A percentile compares a stretch with the other conserved stretches of the same genome.
Conservation (phyloP, 441 rosid genomes). For the Capsella rubella region DNA sequence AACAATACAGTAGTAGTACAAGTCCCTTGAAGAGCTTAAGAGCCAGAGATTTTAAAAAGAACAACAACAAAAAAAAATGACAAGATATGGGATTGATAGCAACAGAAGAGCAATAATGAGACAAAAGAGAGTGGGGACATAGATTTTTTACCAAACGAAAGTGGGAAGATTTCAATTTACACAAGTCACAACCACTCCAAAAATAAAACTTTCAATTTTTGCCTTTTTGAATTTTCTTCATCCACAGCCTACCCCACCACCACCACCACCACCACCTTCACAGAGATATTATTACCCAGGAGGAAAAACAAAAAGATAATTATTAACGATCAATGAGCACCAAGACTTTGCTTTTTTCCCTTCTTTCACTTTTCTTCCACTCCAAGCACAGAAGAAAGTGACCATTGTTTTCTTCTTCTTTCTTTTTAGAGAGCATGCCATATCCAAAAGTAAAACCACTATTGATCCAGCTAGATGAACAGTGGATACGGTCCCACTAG, state of each 20-base stretch:
- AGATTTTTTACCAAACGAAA: conserved; percentile 31
- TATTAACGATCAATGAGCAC: conserved; percentile 32
- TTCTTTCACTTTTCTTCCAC: conserved; percentile 40
- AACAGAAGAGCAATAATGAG: conserved; percentile 43
- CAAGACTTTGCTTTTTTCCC: conserved; percentile 31
- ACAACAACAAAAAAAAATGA: background rate
- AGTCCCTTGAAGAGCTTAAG: conserved; percentile 32
- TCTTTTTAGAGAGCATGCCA: conserved; percentile 40
- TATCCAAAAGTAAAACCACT: conserved; percentile 43
- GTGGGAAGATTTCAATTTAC: conserved; percentile 30
- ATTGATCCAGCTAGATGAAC: conserved; percentile 42
- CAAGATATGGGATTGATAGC: conserved; percentile 24
- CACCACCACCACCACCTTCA: conserved; percentile 37
- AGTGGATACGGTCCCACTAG: conserved; percentile 43
- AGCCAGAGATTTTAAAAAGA: conserved; percentile 4
- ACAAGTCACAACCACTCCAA: conserved; percentile 36
- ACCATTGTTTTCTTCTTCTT: conserved; percentile 5
- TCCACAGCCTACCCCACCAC: conserved; percentile 35
- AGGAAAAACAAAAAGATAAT: background rate
- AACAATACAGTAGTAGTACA: conserved; percentile 28
- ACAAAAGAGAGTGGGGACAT: conserved; percentile 41
- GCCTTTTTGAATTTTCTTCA: conserved; percentile 23
- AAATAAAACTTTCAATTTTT: background rate
- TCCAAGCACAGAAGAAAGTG: conserved; percentile 40
- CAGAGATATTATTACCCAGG: conserved; percentile 32